Percentiles rank a stretch among this genome's conserved stretches.
Conservation (phyloP, 2,329 filamentous ascomycete genomes). For the Hymenoscyphus fraxineus region DNA sequence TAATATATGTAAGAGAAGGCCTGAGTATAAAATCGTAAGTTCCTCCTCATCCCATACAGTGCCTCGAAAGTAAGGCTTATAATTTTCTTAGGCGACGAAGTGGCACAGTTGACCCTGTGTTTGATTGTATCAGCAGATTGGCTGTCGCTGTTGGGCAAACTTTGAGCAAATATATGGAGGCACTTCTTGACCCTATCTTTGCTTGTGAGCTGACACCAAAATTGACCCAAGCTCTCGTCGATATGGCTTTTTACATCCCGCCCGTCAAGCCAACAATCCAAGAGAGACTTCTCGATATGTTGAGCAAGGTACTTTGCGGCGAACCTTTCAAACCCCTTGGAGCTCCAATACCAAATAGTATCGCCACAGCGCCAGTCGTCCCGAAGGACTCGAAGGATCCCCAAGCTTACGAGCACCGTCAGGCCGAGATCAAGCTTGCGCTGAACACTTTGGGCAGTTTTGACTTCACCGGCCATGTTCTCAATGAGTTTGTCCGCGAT, state of each 20-base stretch:
- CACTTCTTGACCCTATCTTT: constrained; percentile 91
- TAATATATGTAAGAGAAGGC: constrained; percentile 90
- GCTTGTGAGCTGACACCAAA: constrained; percentile 92
- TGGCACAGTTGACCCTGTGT: constrained; percentile 68
- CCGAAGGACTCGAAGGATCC: constrained; percentile 84
- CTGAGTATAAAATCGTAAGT: constrained; percentile 70
- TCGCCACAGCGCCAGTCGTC: constrained; percentile 76
- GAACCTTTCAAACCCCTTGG: constrained; percentile 90
- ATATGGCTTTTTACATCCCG: constrained; percentile 98
- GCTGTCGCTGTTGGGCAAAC: constrained; percentile 94
- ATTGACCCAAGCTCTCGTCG: constrained; percentile 89
- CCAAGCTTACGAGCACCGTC: constrained; percentile 72
- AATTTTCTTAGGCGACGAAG: constrained; percentile 37
- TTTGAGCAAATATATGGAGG: constrained; percentile 97
- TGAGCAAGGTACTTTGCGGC: constrained; percentile 89
- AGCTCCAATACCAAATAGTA: constrained; percentile 78
- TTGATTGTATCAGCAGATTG: constrained; percentile 95
- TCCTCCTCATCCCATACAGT: background rate
- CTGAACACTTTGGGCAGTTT: constrained; percentile 97
- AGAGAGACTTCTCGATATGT: constrained; percentile 87
- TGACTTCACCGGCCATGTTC: constrained; percentile 85
- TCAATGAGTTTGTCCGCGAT: constrained; percentile 98
- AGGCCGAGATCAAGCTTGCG: constrained; percentile 86
- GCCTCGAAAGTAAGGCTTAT: constrained; percentile 28
- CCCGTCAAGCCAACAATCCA: constrained; percentile 91